phyloP scores from a whole-genome alignment of 495 filamentous ascomycete genomes.

The Talaromyces nanjingensis region DNA sequence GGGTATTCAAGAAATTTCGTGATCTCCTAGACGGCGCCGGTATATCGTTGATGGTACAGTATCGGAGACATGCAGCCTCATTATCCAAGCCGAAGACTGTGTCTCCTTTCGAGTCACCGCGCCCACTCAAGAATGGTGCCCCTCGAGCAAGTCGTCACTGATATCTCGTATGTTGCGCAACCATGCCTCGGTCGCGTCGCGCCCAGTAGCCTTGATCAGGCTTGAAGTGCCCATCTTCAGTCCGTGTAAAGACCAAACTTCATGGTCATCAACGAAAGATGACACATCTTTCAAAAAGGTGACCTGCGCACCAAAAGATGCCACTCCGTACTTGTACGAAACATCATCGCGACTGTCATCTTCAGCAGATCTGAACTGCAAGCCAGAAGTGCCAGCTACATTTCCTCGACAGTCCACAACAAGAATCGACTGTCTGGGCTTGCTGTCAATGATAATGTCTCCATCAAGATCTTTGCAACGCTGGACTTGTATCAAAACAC shows the following conservation, averaged over 20 bases:
- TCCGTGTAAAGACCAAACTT: not conserved
- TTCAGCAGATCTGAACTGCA: not conserved
- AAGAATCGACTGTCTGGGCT: not conserved
- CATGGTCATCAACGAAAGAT: not conserved
- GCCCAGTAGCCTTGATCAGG: constrained; percentile 5
- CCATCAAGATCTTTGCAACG: not conserved
- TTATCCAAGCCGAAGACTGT: not conserved
- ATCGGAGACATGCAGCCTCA: not conserved
- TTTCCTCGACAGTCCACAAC: not conserved
- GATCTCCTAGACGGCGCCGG: not conserved
- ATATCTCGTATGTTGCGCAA: not conserved
- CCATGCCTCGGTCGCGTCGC: constrained; percentile 6
- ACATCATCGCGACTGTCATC: not conserved
- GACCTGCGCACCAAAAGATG: not conserved
- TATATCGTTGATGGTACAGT: not conserved
- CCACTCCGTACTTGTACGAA: not conserved
- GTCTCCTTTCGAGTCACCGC: not conserved
- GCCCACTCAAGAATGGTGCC: not conserved
- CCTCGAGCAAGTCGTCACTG: not conserved
- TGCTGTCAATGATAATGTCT: not conserved
- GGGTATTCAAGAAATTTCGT: not conserved
- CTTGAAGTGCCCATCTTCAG: not conserved
- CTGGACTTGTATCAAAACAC: not conserved
- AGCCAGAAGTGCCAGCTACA: not conserved
- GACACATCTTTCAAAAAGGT: not conserved